Percentiles rank a stretch among this genome's conserved stretches.
Conservation (phyloP, 805 yeast species). For the Maudiozyma pseudohumilis region DNA sequence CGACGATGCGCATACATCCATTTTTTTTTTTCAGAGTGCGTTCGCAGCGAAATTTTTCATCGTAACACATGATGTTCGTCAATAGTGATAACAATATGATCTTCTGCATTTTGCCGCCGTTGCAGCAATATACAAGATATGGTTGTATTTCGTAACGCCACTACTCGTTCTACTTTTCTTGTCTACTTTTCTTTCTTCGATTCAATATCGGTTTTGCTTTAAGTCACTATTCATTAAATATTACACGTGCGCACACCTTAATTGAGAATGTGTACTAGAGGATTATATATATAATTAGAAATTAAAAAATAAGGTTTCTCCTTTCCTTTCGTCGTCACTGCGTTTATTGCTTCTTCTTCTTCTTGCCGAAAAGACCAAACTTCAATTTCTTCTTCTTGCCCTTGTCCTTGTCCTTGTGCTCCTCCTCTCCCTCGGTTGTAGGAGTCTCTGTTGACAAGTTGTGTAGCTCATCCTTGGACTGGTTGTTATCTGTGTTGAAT, state of each 20-base stretch:
- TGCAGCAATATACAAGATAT: too few species aligned
- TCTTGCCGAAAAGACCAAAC: conserved; percentile 21
- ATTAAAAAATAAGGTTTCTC: too few species aligned
- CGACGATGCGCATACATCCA: too few species aligned
- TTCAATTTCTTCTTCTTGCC: conserved; percentile 17
- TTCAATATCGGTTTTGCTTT: not conserved
- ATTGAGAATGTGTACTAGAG: too few species aligned
- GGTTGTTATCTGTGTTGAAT: not conserved
- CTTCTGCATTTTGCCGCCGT: too few species aligned
- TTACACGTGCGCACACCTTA: too few species aligned
- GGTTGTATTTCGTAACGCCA: too few species aligned
- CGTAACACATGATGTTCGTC: too few species aligned
- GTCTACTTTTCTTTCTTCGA: not conserved
- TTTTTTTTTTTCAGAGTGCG: too few species aligned
- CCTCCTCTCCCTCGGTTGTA: conserved; percentile 1
- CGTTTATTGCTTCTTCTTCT: conserved; percentile 6
- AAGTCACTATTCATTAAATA: not conserved
- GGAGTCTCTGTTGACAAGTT: not conserved
- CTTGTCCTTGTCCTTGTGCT: conserved; percentile 9
- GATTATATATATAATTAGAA: not conserved
- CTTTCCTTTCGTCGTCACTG: not conserved
- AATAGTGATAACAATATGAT: too few species aligned
- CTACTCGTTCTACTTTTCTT: too few species aligned
- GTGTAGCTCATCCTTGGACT: not conserved
- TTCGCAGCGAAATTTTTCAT: too few species aligned